Evolutionary conservation across 805 yeast genomes (phyloP), one percentile per base, ranked within the genome.

Genomic region (Metschnikowia baotianmanensis): DNA sequence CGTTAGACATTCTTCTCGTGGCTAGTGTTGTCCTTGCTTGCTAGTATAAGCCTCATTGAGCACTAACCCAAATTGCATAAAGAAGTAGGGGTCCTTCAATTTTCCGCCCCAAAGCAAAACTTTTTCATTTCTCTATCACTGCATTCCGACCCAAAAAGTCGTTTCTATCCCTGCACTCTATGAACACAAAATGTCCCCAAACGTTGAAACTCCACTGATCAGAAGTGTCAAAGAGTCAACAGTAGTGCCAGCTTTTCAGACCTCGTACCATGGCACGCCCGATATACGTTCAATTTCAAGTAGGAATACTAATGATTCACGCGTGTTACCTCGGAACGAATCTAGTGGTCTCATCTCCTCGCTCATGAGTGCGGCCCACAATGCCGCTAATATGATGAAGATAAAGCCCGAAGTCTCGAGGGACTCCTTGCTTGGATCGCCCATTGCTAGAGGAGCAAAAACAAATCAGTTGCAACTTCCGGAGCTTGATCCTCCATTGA

Each of bases 321-420:
- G 28, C 16, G 37, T 29, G 11, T 22, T 40, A 16, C 39, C 39
- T 5, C 18, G 43, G n/a, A 31, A 38, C 24, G 53, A 46, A 27
- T 43, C 46, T 17, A 42, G 47, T 34, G 76, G 79, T 2, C 47
- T 76, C 11, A 49, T 76, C 1, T 68, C 76, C 1, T 56, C 78
- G 1, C 52, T 76, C 16, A 43, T 76, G 30, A 62, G 68, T 13
- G 74, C 72, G 10, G 79, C 79, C 5, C 77, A 72, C 44, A 69
- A 61, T 39, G 78, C 76, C 2, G 73, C 74, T 2, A 56, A 53
- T 26, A 52, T 50, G 40, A 53, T 56, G 23, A 39, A 38, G 24
- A 7, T 38, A 23, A 33, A 33, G 12, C 27, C 3, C n/a, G 17
- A 18, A 25, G 18, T 17, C 6, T 21, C 34, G 5, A n/a, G 25